Conservation (phyloP, 495 filamentous ascomycete genomes). For the Talaromyces thailandensis region DNA sequence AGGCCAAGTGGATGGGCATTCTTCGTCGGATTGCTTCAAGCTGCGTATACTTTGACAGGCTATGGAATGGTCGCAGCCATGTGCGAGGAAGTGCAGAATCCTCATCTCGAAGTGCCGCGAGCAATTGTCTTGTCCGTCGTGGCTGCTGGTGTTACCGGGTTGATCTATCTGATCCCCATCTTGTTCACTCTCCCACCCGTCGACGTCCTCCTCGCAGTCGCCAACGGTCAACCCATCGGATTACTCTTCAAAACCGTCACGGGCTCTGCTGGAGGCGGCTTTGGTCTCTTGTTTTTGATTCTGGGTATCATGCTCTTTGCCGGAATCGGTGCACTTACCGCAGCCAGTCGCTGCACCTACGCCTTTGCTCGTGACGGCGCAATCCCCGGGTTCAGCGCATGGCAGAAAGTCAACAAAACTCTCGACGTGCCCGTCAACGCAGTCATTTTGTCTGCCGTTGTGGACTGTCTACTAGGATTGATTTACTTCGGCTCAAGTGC, state of each 20-base stretch:
- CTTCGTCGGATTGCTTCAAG: slow-evolving; percentile 53
- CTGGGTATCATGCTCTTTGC: slow-evolving; percentile 69
- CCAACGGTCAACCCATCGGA: slow-evolving; percentile 41
- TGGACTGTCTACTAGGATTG: slow-evolving; percentile 48
- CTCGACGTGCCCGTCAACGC: slow-evolving; percentile 50
- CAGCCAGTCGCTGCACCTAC: slow-evolving; percentile 65
- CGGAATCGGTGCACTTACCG: slow-evolving; percentile 61
- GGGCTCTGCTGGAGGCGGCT: slow-evolving; percentile 46
- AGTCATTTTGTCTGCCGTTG: slow-evolving; percentile 44
- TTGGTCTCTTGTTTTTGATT: slow-evolving; percentile 64
- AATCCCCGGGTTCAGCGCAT: slow-evolving; percentile 58
- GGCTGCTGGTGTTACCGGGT: slow-evolving; percentile 58
- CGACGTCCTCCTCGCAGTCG: slow-evolving; percentile 46
- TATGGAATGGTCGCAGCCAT: slow-evolving; percentile 51
- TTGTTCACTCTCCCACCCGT: slow-evolving; percentile 55
- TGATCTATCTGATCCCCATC: slow-evolving; percentile 59
- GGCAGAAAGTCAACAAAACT: slow-evolving; percentile 46
- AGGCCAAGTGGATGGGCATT: slow-evolving; percentile 54
- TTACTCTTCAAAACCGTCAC: slow-evolving; percentile 25
- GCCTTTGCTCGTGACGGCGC: slow-evolving; percentile 61
- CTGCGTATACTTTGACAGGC: slow-evolving; percentile 50
- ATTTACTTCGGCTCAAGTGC: slow-evolving; percentile 56
- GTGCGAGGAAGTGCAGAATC: slow-evolving; percentile 63
- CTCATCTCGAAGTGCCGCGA: slow-evolving; percentile 55
- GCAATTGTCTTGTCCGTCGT: slow-evolving; percentile 64